These are phyloP conservation scores for Umbelopsis sp. DNA, from an alignment of 192 early-diverging fungal species.

Conservation along the genomic window DNA sequence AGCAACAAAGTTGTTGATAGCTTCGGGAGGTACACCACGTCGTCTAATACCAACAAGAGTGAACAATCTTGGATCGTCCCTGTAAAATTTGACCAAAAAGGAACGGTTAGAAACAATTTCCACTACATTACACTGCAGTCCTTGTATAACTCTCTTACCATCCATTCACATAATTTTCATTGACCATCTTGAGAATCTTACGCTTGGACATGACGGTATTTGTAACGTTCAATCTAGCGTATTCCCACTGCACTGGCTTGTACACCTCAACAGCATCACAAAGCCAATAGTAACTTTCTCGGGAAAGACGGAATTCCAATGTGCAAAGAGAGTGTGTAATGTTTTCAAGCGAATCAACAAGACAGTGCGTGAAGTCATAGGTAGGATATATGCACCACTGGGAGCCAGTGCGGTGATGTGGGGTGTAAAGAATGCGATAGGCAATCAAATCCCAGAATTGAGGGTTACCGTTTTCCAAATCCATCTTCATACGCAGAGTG, in stretches of 20 bases:
- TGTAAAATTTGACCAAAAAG: background rate
- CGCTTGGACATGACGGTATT: constrained; percentile 98
- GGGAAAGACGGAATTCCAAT: constrained; percentile 89
- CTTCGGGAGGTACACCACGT: constrained; percentile 95
- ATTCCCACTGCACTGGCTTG: constrained; percentile 99
- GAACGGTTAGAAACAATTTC: too few species aligned
- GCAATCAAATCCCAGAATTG: constrained; percentile 99
- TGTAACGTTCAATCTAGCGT: constrained; percentile 90
- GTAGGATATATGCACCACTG: constrained; percentile 99
- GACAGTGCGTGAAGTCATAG: constrained; percentile 99
- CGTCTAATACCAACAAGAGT: constrained; percentile 95
- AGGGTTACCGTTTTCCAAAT: constrained; percentile 95
- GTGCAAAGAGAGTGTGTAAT: constrained; percentile 99
- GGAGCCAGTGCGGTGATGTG: constrained; percentile 90
- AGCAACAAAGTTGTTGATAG: constrained; percentile 97
- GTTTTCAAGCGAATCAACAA: constrained; percentile 99
- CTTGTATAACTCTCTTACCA: constrained; percentile 49
- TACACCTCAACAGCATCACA: constrained; percentile 97
- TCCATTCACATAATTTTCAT: constrained; percentile 71
- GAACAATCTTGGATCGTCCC: constrained; percentile 95
- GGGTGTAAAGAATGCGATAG: constrained; percentile 91
- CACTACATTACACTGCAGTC: background rate
- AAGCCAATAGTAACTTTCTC: constrained; percentile 99
- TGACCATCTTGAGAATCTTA: constrained; percentile 91
- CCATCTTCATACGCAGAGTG: constrained; percentile 99